A percentile compares a stretch with the other conserved stretches of the same genome.
These are phyloP conservation scores for Fusarium sp. DNA, from an alignment of 2,329 filamentous ascomycete species.

Conservation along the genomic window DNA sequence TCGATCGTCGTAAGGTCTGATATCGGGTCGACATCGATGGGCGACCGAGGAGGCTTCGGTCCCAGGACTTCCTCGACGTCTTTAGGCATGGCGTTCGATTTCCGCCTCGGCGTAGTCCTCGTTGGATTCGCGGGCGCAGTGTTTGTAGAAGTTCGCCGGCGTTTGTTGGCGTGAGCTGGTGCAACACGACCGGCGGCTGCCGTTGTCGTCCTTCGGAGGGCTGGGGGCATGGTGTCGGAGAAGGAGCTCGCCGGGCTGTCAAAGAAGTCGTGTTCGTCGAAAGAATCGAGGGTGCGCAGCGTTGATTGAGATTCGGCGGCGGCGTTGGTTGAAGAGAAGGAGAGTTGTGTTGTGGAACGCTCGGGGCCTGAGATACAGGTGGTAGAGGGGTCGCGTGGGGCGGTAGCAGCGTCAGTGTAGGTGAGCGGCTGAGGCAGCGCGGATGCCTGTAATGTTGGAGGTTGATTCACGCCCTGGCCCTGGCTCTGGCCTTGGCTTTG, in stretches of 20 bases:
- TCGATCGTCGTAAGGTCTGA: slow-evolving; percentile 50
- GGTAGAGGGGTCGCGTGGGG: slow-evolving; percentile 40
- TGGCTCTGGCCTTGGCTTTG: slow-evolving; percentile 23
- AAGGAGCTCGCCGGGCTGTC: slow-evolving; percentile 46
- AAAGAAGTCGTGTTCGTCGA: slow-evolving; percentile 43
- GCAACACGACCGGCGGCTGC: slow-evolving; percentile 26
- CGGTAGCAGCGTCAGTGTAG: slow-evolving; percentile 18
- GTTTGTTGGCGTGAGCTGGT: slow-evolving; percentile 39
- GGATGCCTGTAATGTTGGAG: slow-evolving; percentile 34
- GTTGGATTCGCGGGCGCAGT: slow-evolving; percentile 4
- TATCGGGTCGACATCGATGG: slow-evolving; percentile 24
- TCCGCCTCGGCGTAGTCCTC: slow-evolving; percentile 21
- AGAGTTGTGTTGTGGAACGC: slow-evolving; percentile 39
- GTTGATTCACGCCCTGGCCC: slow-evolving; percentile 18
- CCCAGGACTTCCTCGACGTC: slow-evolving; percentile 47
- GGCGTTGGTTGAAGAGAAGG: slow-evolving; percentile 35
- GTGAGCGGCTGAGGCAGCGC: slow-evolving; percentile 27
- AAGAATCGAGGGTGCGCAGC: slow-evolving; percentile 44
- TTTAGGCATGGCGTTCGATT: slow-evolving; percentile 12
- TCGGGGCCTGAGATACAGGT: slow-evolving; percentile 31
- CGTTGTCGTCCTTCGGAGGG: slow-evolving; percentile 32
- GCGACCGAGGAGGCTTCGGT: slow-evolving; percentile 28
- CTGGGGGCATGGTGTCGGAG: slow-evolving; percentile 46
- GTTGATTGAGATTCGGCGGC: slow-evolving; percentile 43
- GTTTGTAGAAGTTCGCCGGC: slow-evolving; percentile 38